These are phyloP conservation scores for Cyberlindnera sargentensis DNA, from an alignment of 805 yeast genomes.

Conservation along the genomic window DNA sequence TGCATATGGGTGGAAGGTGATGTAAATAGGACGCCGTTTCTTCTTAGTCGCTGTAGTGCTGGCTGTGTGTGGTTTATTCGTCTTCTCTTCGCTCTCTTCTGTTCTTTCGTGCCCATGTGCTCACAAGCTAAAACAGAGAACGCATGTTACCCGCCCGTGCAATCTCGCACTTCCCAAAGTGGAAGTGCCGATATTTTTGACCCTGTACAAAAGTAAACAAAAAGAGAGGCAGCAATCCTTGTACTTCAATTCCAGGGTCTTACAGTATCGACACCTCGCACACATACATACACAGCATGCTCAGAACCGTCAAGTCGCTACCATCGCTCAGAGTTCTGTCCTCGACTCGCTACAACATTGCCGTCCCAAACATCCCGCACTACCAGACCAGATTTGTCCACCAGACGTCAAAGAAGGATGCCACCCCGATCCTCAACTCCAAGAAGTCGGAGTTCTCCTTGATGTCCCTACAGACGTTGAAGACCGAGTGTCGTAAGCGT, in stretches of 20 bases:
- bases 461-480: slow-evolving; percentile 49
- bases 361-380: slow-evolving; percentile 18
- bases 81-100: too few species aligned
- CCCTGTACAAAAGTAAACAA: too few species aligned
- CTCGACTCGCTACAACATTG: slow-evolving; percentile 13
- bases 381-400: slow-evolving; percentile 23
- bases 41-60: neutral
- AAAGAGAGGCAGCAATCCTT: too few species aligned
- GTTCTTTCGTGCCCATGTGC: too few species aligned
- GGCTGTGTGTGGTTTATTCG: neutral
- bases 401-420: slow-evolving; percentile 22
- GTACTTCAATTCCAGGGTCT: neutral
- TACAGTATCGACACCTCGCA: neutral
- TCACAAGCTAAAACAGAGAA: too few species aligned
- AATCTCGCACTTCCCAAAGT: neutral
- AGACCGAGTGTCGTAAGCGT: slow-evolving; percentile 50
- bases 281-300: slow-evolving; percentile 8
- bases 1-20: too few species aligned
- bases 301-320: slow-evolving; percentile 25
- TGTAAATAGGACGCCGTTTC: too few species aligned
- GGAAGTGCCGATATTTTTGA: neutral
- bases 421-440: slow-evolving; percentile 20
- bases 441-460: slow-evolving; percentile 23
- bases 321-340: slow-evolving; percentile 19
- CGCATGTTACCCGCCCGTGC: neutral